Evolutionary conservation across 2,329 filamentous ascomycete genomes (phyloP).

Genomic region (Domatiomyces globalis): DNA sequence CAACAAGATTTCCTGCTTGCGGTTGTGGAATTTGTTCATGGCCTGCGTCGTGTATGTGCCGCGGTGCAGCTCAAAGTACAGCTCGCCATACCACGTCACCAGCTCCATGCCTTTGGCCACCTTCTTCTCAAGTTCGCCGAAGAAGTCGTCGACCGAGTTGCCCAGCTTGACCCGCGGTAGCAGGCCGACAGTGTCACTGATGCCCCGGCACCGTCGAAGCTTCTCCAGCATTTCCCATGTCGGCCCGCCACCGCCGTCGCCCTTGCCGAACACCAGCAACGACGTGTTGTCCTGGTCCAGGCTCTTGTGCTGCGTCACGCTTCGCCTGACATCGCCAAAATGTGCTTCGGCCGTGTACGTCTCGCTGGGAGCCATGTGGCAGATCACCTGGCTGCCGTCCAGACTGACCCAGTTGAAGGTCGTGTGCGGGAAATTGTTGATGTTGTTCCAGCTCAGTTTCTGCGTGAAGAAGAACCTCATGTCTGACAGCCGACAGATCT

Average conservation of each 20-base stretch:
- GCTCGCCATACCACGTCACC: constrained; percentile 92
- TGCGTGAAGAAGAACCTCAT: constrained; percentile 97
- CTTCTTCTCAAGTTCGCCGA: constrained; percentile 70
- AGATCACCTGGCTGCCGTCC: constrained; percentile 91
- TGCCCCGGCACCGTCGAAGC: constrained; percentile 76
- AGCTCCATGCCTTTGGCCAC: constrained; percentile 52
- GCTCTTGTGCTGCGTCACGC: constrained; percentile 83
- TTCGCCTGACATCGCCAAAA: constrained; percentile 85
- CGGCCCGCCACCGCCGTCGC: constrained; percentile 87
- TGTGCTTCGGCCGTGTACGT: constrained; percentile 91
- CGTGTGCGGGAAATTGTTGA: constrained; percentile 96
- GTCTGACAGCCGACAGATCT: constrained; percentile 82
- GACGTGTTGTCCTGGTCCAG: constrained; percentile 86
- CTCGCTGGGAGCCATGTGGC: constrained; percentile 91
- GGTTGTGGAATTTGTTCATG: constrained; percentile 93
- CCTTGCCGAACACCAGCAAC: constrained; percentile 87
- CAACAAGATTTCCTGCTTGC: constrained; percentile 69
- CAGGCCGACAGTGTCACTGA: constrained; percentile 72
- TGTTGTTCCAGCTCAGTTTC: constrained; percentile 99
- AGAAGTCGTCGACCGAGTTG: constrained; percentile 85
- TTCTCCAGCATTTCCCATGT: constrained; percentile 93
- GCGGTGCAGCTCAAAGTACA: constrained; percentile 94
- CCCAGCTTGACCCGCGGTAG: constrained; percentile 83
- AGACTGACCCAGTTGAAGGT: constrained; percentile 98
- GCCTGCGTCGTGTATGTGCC: constrained; percentile 96